phyloP scores from a whole-genome alignment of 345 rosid species.

The Eucalyptus polyanthemos region DNA sequence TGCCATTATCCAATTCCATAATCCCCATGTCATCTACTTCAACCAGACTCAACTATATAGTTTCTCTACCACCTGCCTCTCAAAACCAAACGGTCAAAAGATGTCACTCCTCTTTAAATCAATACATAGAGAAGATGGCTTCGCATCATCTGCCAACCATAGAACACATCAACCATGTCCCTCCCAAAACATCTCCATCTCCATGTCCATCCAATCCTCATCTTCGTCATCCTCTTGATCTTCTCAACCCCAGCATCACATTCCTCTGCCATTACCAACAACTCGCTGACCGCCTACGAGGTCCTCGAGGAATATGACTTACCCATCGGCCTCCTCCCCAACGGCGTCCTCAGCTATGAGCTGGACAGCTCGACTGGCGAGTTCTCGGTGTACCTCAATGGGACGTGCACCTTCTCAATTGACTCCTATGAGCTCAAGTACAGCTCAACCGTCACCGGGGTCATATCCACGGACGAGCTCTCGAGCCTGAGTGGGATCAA shows the following conservation, averaged over 20 bases:
- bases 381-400: slow-evolving; percentile 14
- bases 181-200: not conserved
- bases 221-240: slow-evolving; percentile 1
- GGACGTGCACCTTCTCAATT: slow-evolving; percentile 16
- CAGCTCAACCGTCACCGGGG: slow-evolving; percentile 18
- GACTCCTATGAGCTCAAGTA: slow-evolving; percentile 37
- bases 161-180: not conserved
- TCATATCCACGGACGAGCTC: slow-evolving; percentile 17
- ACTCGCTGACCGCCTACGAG: slow-evolving; percentile 4
- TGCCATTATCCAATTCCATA: not conserved
- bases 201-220: not conserved
- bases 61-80: not conserved
- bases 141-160: not conserved
- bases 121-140: not conserved
- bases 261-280: not conserved
- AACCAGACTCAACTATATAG: not conserved
- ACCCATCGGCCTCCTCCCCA: slow-evolving; percentile 29
- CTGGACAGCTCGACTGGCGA: slow-evolving; percentile 23
- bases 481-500: slow-evolving; percentile 19
- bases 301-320: slow-evolving; percentile 16
- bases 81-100: slow-evolving; percentile 1
- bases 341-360: slow-evolving; percentile 16
- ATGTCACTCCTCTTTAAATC: not conserved
- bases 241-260: not conserved
- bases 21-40: not conserved